Evolutionary conservation across 2,329 filamentous ascomycete species (phyloP).

Genomic region (Metarhizium album): DNA sequence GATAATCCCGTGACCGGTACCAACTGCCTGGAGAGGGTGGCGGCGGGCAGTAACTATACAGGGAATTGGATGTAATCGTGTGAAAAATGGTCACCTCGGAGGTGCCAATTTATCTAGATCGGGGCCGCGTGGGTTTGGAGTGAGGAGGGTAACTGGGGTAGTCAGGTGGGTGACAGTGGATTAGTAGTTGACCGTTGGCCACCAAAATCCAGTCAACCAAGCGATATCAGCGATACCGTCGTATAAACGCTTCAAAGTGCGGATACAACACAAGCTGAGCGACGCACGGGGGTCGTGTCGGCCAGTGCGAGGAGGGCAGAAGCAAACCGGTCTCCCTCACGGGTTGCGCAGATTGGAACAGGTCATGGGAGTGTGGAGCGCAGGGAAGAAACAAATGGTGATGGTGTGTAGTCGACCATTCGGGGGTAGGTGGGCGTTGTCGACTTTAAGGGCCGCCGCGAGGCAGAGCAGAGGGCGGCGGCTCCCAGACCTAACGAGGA

Average conservation of each 20-base stretch:
- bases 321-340: background rate
- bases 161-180: background rate
- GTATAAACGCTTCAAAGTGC: background rate
- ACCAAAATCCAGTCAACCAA: background rate
- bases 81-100: background rate
- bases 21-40: background rate
- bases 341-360: background rate
- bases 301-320: background rate
- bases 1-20: background rate
- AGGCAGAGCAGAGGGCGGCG: too few relatives aligned
- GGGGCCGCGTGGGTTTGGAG: background rate
- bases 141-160: background rate
- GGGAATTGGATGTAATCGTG: background rate
- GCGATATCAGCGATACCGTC: background rate
- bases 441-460: background rate
- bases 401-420: background rate
- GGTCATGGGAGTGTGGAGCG: background rate
- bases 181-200: background rate
- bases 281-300: background rate
- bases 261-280: background rate
- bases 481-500: background rate
- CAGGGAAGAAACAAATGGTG: background rate
- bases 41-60: background rate
- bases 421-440: background rate
- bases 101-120: background rate